phyloP scores from a whole-genome alignment of 202 grass and related monocot genomes.

The Bolboschoenoplectus hybrid region DNA sequence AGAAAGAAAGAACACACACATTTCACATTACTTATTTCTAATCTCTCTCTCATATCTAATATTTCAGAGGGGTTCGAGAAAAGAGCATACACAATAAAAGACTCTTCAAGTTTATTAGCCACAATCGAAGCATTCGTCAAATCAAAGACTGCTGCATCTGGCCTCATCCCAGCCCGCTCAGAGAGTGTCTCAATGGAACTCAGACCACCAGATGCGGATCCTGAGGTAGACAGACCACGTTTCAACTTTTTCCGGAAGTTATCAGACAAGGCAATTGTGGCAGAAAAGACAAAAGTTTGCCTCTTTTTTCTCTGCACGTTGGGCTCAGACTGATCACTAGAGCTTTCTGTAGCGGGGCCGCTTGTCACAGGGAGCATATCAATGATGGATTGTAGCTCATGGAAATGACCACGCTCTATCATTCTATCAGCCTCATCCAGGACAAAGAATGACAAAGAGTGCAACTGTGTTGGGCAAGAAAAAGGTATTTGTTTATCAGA shows the following conservation, averaged over 20 bases:
- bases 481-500: conserved; percentile 14
- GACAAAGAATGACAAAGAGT: conserved; percentile 93
- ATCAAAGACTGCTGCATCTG: conserved; percentile 86
- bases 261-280: conserved; percentile 86
- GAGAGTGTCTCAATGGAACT: conserved; percentile 87
- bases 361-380: conserved; percentile 70
- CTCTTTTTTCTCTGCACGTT: conserved; percentile 88
- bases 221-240: conserved; percentile 64
- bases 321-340: conserved; percentile 59
- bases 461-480: conserved; percentile 57
- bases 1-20: neutral
- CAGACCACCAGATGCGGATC: conserved; percentile 49
- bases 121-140: conserved; percentile 85
- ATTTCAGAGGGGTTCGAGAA: conserved; percentile 19
- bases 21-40: neutral
- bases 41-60: neutral
- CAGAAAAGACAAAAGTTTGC: conserved; percentile 96
- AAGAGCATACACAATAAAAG: conserved; percentile 79
- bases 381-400: conserved; percentile 93
- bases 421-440: conserved; percentile 99
- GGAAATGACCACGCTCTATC: conserved; percentile 86
- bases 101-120: conserved; percentile 95
- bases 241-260: conserved; percentile 97
- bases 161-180: conserved; percentile 89
- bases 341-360: conserved; percentile 47